Conservation (phyloP, 495 filamentous ascomycete species). For the Bombardia bombarda region DNA sequence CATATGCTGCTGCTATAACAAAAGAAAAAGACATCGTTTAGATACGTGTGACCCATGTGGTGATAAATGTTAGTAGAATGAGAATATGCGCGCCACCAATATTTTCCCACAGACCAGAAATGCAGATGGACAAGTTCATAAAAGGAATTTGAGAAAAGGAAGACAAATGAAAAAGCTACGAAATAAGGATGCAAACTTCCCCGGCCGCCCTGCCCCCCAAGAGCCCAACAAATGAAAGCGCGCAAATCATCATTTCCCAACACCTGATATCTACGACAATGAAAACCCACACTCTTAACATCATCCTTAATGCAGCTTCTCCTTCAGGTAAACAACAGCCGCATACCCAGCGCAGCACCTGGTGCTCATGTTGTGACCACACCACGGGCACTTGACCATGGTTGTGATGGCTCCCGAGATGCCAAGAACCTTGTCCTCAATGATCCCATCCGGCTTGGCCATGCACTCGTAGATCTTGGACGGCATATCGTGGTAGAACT, state of each 20-base stretch:
- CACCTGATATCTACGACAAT: background rate
- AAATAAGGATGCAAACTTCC: background rate
- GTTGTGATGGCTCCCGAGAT: conserved; percentile 46
- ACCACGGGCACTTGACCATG: conserved; percentile 69
- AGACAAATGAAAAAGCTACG: conserved; percentile 1
- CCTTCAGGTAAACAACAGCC: conserved; percentile 59
- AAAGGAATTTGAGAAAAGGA: background rate
- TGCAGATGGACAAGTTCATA: background rate
- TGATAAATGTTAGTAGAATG: too few species aligned
- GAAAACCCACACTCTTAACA: background rate
- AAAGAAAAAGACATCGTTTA: too few species aligned
- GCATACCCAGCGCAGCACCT: conserved; percentile 68
- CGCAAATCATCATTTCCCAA: background rate
- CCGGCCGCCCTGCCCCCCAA: background rate
- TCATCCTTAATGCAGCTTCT: conserved; percentile 29
- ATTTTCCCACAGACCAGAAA: too few species aligned
- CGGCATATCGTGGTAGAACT: conserved; percentile 75
- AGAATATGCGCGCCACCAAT: too few species aligned
- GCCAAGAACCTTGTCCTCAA: conserved; percentile 38
- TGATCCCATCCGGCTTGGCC: conserved; percentile 52
- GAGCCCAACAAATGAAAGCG: conserved; percentile 4
- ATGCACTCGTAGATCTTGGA: conserved; percentile 67
- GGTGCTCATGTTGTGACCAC: conserved; percentile 64
- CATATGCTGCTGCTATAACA: conserved; percentile 3
- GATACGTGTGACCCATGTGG: too few species aligned